Base-by-base conservation (phyloP, 2,329 filamentous ascomycete genomes). In the Trichoderma hamatum region DNA sequence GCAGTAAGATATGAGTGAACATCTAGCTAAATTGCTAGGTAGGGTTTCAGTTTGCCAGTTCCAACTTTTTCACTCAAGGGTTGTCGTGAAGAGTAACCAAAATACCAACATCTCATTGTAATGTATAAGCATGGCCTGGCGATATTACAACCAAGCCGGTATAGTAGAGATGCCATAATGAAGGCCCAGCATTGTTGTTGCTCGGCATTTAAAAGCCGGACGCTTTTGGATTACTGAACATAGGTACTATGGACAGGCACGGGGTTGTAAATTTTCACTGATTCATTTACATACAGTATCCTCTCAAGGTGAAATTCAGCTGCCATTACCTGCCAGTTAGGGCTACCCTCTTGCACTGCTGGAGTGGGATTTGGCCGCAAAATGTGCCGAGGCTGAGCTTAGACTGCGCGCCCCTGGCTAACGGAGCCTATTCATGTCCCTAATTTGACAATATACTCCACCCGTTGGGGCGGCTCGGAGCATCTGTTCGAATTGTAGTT, bases 271-370 rank as follows among this genome's bases (percentile, higher is more conserved):
- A 24, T 11, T 49, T n/a, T n/a, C n/a, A n/a, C n/a, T n/a, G n/a
- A n/a, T n/a, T n/a, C n/a, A n/a, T n/a, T n/a, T n/a, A n/a, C n/a
- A n/a, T n/a, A n/a, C n/a, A n/a, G n/a, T 55, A 32, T 65, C 54
- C 62, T 65, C 11, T 10, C 55, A 55, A 46, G 2, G 51, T 36
- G 13, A 54, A 51, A 46, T 43, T 46, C 5, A 4, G 24, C 32
- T 30, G 28, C 39, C 62, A 52, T n/a, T 26, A 65, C 62, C 62
- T 65, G 62, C 62, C 13, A 19, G 56, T 65, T 65, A 6, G 34
- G 51, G 2, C 55, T 46, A 65, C 2, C 10, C 24, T 46, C 62
- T 56, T 24, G 39, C 62, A 26, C 14, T 24, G 51, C 51, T 36
- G 56, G 56, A 56, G 51, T 56, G 51, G 28, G 34, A 65, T 65